Percentiles rank a stretch among this genome's conserved stretches.
phyloP scores from a whole-genome alignment of 179 eudicot species.

The Heliamphora pulchella region DNA sequence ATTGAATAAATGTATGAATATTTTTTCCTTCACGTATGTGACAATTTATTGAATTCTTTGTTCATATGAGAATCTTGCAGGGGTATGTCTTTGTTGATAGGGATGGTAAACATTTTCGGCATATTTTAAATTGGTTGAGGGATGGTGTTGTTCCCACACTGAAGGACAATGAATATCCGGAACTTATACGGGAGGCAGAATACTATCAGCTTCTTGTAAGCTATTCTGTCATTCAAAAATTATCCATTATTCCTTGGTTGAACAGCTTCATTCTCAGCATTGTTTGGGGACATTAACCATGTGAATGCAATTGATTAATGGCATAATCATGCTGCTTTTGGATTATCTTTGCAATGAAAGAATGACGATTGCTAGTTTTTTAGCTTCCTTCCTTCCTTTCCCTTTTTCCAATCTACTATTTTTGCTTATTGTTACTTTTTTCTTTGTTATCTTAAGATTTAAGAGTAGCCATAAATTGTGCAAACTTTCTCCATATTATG shows the following conservation, averaged over 20 bases:
- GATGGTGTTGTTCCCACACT: conserved; percentile 76
- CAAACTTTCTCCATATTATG: background rate
- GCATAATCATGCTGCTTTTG: background rate
- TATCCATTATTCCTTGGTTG: conserved; percentile 1
- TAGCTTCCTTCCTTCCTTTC: background rate
- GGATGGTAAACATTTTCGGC: conserved; percentile 91
- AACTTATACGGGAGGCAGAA: conserved; percentile 86
- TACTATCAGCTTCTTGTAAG: conserved; percentile 83
- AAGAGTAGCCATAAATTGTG: background rate
- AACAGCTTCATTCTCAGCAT: background rate
- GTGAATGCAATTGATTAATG: background rate
- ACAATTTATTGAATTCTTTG: background rate
- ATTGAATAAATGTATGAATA: background rate
- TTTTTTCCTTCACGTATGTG: background rate
- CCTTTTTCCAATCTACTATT: background rate
- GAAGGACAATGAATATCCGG: conserved; percentile 57
- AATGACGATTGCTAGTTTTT: conserved; percentile 4
- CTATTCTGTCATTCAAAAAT: conserved; percentile 16
- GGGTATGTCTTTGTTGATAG: conserved; percentile 85
- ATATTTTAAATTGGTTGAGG: conserved; percentile 88
- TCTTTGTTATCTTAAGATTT: background rate
- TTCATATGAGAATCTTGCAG: conserved; percentile 34
- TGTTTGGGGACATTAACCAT: background rate
- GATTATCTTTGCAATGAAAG: background rate
- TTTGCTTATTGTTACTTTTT: background rate